Conservation (phyloP, 176 grass and related monocot genomes). For the Bonia amplexicaulis region DNA sequence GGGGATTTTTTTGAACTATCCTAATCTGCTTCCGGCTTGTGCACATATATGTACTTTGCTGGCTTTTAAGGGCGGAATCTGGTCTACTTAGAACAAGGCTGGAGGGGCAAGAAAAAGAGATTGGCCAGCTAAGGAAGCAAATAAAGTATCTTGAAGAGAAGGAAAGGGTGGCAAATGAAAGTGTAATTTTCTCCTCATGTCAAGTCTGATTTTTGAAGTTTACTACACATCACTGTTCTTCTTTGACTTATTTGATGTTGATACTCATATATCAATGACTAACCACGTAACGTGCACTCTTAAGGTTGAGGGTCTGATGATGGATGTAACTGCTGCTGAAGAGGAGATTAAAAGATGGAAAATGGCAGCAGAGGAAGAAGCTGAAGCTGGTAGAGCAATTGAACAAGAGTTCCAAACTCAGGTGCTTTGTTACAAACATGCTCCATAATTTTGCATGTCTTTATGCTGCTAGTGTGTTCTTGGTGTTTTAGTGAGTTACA, state of each 20-base stretch:
- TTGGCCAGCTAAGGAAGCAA: conserved; percentile 59
- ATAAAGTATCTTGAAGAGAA: conserved; percentile 86
- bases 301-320: conserved; percentile 93
- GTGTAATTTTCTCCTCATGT: conserved; percentile 56
- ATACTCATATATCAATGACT: neutral
- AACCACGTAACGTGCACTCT: neutral
- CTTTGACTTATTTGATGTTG: neutral
- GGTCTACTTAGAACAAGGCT: conserved; percentile 78
- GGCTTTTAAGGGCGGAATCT: conserved; percentile 81
- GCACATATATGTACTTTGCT: conserved; percentile 42
- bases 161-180: conserved; percentile 88
- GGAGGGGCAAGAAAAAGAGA: conserved; percentile 90
- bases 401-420: conserved; percentile 79
- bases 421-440: conserved; percentile 41
- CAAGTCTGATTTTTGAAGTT: neutral
- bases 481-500: neutral
- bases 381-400: conserved; percentile 78
- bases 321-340: conserved; percentile 87
- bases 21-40: conserved; percentile 22
- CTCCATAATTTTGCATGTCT: neutral
- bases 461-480: neutral
- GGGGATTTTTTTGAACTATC: neutral
- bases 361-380: conserved; percentile 89
- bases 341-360: conserved; percentile 99
- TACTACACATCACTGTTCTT: neutral